These are phyloP conservation scores for Fragilaria crotonensis DNA, from an alignment of 108 stramenopile genomes.

Conservation along the genomic window DNA sequence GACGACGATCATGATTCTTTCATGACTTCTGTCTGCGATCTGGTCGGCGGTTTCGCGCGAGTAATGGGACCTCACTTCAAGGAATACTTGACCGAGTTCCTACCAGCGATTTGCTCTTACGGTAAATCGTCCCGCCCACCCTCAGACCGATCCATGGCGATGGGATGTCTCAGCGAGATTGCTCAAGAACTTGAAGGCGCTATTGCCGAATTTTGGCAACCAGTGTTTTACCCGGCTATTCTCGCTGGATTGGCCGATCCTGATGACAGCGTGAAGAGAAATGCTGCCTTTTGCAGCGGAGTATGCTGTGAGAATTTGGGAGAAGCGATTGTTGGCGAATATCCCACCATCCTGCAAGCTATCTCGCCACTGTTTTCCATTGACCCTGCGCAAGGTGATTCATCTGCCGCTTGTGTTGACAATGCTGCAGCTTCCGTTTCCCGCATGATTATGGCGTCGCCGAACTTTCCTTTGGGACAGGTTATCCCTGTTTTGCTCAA, in stretches of 20 bases:
- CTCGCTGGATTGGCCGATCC: conserved; percentile 75
- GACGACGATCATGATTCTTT: conserved; percentile 91
- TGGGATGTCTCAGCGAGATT: conserved; percentile 93
- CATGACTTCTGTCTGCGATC: conserved; percentile 87
- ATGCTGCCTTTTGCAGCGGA: conserved; percentile 91
- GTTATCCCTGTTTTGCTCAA: conserved; percentile 86
- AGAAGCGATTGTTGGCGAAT: conserved; percentile 44
- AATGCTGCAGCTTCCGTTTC: conserved; percentile 89
- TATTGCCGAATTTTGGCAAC: conserved; percentile 71
- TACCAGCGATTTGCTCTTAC: conserved; percentile 83
- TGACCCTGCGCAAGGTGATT: conserved; percentile 52
- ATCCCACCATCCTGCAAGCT: conserved; percentile 66
- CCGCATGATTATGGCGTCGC: conserved; percentile 88
- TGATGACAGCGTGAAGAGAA: conserved; percentile 82
- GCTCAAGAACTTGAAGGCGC: conserved; percentile 76
- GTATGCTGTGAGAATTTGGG: conserved; percentile 80
- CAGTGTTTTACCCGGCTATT: conserved; percentile 75
- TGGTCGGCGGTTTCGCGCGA: conserved; percentile 75
- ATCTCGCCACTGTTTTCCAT: conserved; percentile 79
- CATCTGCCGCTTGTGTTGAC: conserved; percentile 77
- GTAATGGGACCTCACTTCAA: conserved; percentile 77
- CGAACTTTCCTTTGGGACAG: conserved; percentile 75
- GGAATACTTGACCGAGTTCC: conserved; percentile 74
- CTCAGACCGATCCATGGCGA: conserved; percentile 90
- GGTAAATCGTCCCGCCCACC: conserved; percentile 84